Percentiles rank a stretch among this genome's conserved stretches.
Evolutionary conservation across 805 yeast genomes (phyloP).

Genomic region (Scheffersomyces coipomensis): DNA sequence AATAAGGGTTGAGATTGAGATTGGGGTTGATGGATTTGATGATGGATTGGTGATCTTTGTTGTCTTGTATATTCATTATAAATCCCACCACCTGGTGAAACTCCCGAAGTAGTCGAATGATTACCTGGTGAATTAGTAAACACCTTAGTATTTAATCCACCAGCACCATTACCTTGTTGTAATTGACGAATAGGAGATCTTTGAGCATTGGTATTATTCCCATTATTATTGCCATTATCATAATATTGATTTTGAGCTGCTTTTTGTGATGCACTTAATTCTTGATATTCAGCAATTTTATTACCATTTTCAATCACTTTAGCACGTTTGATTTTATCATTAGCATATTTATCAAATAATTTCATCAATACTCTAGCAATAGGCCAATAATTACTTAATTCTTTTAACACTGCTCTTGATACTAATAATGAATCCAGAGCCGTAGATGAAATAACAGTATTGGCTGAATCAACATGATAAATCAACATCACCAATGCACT

Average conservation of each 20-base stretch:
- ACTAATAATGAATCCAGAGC: slow-evolving; percentile 42
- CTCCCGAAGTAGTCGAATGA: slow-evolving; percentile 19
- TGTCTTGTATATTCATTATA: slow-evolving; percentile 6
- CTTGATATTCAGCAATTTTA: slow-evolving; percentile 38
- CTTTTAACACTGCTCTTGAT: slow-evolving; percentile 35
- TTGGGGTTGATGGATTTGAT: slow-evolving; percentile 1
- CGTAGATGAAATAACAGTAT: slow-evolving; percentile 38
- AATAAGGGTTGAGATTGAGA: background rate
- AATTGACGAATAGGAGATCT: background rate
- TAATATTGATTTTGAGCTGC: slow-evolving; percentile 5
- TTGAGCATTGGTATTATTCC: background rate
- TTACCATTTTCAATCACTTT: slow-evolving; percentile 37
- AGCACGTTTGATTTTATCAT: slow-evolving; percentile 41
- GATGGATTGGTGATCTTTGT: slow-evolving; percentile 7
- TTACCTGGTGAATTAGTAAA: slow-evolving; percentile 8
- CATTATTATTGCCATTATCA: slow-evolving; percentile 5
- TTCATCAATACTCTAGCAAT: slow-evolving; percentile 35
- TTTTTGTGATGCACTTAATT: slow-evolving; percentile 15
- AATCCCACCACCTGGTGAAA: slow-evolving; percentile 26
- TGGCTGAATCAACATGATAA: slow-evolving; percentile 58
- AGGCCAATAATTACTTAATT: slow-evolving; percentile 37
- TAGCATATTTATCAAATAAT: slow-evolving; percentile 41
- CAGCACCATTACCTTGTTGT: slow-evolving; percentile 1
- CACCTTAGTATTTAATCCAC: background rate
- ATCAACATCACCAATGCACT: slow-evolving; percentile 69